These are phyloP conservation scores for Viola pubescens DNA, from an alignment of 441 rosid genomes.

Conservation along the genomic window DNA sequence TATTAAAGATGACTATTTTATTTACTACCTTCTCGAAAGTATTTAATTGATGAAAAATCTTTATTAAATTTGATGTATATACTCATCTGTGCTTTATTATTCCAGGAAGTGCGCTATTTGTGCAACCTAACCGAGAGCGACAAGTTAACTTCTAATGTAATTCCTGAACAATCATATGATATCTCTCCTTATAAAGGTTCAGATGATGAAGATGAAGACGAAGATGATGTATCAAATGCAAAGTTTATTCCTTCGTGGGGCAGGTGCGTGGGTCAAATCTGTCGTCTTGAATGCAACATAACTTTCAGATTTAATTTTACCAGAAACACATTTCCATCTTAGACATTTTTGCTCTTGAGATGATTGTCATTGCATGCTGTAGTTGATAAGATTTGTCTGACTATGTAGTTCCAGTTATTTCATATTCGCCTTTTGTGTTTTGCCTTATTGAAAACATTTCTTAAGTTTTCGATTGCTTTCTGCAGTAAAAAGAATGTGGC, in stretches of 20 bases:
- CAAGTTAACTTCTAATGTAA: slow-evolving; percentile 14
- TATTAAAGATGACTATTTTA: background rate
- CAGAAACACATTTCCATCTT: too few species aligned
- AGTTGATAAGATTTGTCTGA: too few species aligned
- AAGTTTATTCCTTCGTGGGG: slow-evolving; percentile 88
- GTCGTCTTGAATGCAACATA: background rate
- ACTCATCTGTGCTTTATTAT: slow-evolving; percentile 13
- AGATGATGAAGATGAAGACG: slow-evolving; percentile 75
- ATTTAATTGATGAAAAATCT: background rate
- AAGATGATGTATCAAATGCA: slow-evolving; percentile 32
- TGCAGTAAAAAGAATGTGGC: too few species aligned
- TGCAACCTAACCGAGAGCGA: slow-evolving; percentile 21
- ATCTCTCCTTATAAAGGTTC: slow-evolving; percentile 92
- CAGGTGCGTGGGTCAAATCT: slow-evolving; percentile 40
- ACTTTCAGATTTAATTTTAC: too few species aligned
- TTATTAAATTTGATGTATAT: background rate
- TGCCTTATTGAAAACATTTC: too few species aligned
- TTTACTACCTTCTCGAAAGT: background rate
- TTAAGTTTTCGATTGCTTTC: too few species aligned
- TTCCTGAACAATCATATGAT: slow-evolving; percentile 59
- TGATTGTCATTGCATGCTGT: too few species aligned
- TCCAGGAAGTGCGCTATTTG: slow-evolving; percentile 33
- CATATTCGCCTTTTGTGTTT: too few species aligned
- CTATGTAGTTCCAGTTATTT: too few species aligned
- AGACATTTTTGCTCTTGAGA: too few species aligned